Percentiles rank a stretch among this genome's conserved stretches.
These are phyloP conservation scores for Cryphonectria naterciae DNA, from an alignment of 2,329 filamentous ascomycete species.

Conservation along the genomic window DNA sequence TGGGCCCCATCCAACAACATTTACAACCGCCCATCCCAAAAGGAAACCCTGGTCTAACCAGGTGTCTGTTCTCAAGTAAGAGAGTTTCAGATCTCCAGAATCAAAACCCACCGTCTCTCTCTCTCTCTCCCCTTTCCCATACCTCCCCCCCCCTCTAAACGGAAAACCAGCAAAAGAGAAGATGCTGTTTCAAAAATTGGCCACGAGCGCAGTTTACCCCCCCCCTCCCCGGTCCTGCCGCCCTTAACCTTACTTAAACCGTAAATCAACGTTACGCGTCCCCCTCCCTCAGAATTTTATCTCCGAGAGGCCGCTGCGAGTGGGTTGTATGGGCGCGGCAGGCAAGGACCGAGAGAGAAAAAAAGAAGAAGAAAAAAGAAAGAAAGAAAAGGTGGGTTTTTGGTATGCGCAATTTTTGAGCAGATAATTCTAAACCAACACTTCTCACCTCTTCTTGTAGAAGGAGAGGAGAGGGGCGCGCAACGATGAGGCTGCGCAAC, in stretches of 20 bases:
- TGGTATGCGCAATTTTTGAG: too few species aligned
- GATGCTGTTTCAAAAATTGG: neutral
- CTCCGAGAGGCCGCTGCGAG: neutral
- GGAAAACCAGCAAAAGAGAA: neutral
- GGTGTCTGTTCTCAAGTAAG: too few species aligned
- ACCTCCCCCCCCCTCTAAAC: too few species aligned
- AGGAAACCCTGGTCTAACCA: too few species aligned
- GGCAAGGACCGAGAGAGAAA: neutral
- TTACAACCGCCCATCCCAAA: too few species aligned
- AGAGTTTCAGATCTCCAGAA: too few species aligned
- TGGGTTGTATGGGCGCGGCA: neutral
- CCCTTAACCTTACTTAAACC: conserved; percentile 25
- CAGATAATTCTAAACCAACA: neutral
- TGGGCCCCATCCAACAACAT: too few species aligned
- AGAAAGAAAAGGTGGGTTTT: neutral
- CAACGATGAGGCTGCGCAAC: too few species aligned
- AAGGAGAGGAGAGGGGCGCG: too few species aligned
- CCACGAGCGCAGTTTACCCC: neutral
- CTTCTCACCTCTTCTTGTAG: neutral
- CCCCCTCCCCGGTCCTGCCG: neutral
- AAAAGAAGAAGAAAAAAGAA: neutral
- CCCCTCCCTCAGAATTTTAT: neutral
- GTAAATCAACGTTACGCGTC: conserved; percentile 25
- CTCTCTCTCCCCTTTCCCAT: too few species aligned
- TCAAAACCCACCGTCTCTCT: too few species aligned